Evolutionary conservation across 2,329 filamentous ascomycete species (phyloP).

Genomic region (Trichoderma guizhouense): DNA sequence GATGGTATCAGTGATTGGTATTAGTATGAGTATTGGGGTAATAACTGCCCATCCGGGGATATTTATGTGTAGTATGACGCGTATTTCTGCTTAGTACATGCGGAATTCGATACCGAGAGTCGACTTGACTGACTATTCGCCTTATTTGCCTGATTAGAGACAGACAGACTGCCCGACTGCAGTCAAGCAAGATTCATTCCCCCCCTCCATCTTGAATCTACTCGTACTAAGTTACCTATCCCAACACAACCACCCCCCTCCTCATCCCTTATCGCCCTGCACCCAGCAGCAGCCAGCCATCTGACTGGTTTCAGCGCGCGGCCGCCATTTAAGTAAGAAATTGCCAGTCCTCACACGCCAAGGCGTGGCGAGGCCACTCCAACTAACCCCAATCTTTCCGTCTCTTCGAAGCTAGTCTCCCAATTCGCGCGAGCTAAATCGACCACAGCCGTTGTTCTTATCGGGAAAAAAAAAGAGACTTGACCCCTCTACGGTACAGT

Average conservation of each 20-base stretch:
- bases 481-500: slow-evolving; percentile 11
- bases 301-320: slow-evolving; percentile 7
- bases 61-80: not conserved
- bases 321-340: not conserved
- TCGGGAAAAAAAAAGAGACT: slow-evolving; percentile 12
- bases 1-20: not conserved
- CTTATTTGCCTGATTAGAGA: not conserved
- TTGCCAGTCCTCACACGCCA: not conserved
- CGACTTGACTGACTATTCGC: not conserved
- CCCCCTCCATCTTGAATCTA: not conserved
- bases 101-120: not conserved
- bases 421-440: slow-evolving; percentile 16
- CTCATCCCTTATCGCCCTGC: slow-evolving; percentile 14
- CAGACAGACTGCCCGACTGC: not conserved
- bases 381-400: slow-evolving; percentile 2
- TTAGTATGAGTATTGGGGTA: not conserved
- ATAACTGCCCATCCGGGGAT: not conserved
- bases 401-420: not conserved
- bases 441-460: slow-evolving; percentile 16
- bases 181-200: not conserved
- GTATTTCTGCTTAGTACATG: not conserved
- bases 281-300: not conserved
- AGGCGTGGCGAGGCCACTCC: slow-evolving; percentile 7
- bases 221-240: not conserved
- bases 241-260: not conserved